These are phyloP conservation scores for Marchantia polymorpha DNA, from an alignment of 225 moss, liverwort and hornwort species.

Conservation along the genomic window DNA sequence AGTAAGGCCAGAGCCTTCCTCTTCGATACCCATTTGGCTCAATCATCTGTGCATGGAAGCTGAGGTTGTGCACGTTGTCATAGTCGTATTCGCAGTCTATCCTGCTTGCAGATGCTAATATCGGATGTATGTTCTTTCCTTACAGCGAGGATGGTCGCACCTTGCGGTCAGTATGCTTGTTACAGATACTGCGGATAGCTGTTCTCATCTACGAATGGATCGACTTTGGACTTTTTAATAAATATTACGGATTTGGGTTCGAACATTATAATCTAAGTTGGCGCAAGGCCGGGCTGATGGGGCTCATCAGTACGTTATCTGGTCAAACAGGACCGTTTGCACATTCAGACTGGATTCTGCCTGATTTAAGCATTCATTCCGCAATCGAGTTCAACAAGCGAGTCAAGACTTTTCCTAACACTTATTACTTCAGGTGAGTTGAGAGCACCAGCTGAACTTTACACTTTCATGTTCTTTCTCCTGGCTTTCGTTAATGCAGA, in stretches of 20 bases:
- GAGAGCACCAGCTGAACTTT: not conserved
- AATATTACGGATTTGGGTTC: constrained; percentile 80
- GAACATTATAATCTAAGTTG: constrained; percentile 82
- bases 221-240: constrained; percentile 58
- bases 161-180: constrained; percentile 55
- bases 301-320: constrained; percentile 52
- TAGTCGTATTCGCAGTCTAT: too few species aligned
- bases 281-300: constrained; percentile 64
- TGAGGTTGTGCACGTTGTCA: too few species aligned
- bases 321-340: constrained; percentile 72
- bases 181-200: constrained; percentile 62
- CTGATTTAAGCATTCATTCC: constrained; percentile 78
- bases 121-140: not conserved
- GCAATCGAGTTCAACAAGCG: constrained; percentile 59
- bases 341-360: constrained; percentile 68
- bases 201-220: constrained; percentile 82
- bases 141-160: constrained; percentile 73
- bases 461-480: too few species aligned
- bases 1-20: too few species aligned
- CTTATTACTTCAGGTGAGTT: constrained; percentile 78
- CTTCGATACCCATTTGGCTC: too few species aligned
- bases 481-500: too few species aligned
- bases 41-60: too few species aligned
- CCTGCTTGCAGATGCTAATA: too few species aligned
- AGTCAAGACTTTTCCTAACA: constrained; percentile 69